Evolutionary conservation across 257 asterid species (phyloP).

Genomic region (Craterostigma plantagineum): DNA sequence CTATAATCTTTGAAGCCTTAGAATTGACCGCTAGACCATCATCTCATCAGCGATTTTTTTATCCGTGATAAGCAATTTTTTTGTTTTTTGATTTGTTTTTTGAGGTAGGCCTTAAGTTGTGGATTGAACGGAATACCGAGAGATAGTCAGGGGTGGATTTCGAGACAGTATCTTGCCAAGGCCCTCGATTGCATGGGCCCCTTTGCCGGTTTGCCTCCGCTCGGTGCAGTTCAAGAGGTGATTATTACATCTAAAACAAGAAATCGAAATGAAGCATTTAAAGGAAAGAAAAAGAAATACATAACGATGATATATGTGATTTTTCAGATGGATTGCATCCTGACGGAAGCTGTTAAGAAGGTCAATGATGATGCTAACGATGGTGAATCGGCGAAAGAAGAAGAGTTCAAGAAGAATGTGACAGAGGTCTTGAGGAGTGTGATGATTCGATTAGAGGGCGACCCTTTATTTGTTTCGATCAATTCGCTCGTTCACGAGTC

Average conservation of each 20-base stretch:
- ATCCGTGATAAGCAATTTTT: no score
- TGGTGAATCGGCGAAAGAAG: conserved; percentile 56
- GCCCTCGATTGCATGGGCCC: conserved; percentile 67
- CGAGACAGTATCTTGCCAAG: conserved; percentile 42
- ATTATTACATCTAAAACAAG: neutral
- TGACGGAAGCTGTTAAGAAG: conserved; percentile 41
- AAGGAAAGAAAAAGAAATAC: no score
- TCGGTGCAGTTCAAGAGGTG: conserved; percentile 73
- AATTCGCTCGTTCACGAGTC: conserved; percentile 83
- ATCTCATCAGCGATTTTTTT: no score
- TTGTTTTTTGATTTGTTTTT: no score
- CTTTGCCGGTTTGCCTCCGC: conserved; percentile 74
- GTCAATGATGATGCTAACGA: conserved; percentile 39
- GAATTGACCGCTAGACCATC: no score
- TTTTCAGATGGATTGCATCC: conserved; percentile 52
- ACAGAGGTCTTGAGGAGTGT: conserved; percentile 54
- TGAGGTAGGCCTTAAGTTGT: conserved; percentile 40
- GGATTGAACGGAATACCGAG: conserved; percentile 30
- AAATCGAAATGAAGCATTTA: no score
- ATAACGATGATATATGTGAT: neutral
- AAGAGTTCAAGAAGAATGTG: conserved; percentile 70
- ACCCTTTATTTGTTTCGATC: conserved; percentile 54
- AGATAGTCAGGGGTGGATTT: conserved; percentile 52
- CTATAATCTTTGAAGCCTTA: no score
- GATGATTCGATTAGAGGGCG: conserved; percentile 74